phyloP scores from a whole-genome alignment of 2,329 filamentous ascomycete species.

The Blastomyces emzantsi region DNA sequence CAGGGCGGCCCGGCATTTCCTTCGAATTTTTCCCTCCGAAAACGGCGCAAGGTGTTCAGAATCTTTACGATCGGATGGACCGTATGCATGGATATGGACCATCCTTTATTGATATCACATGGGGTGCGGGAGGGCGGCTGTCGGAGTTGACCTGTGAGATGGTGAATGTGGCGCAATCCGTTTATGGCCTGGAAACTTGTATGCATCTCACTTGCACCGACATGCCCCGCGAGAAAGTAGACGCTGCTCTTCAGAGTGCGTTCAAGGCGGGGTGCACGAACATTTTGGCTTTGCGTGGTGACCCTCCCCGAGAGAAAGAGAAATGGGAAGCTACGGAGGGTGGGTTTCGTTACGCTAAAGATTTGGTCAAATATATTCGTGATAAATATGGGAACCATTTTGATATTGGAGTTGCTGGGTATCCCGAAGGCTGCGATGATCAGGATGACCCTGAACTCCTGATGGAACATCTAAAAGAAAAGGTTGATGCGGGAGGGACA shows the following conservation, averaged over 20 bases:
- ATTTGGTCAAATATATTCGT: conserved; percentile 78
- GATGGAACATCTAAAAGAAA: conserved; percentile 90
- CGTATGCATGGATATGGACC: conserved; percentile 94
- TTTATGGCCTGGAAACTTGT: conserved; percentile 93
- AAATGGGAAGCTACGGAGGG: conserved; percentile 84
- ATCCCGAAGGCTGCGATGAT: conserved; percentile 92
- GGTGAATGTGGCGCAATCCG: conserved; percentile 90
- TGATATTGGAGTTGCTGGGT: conserved; percentile 94
- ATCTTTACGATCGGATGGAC: conserved; percentile 98
- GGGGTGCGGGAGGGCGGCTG: conserved; percentile 88
- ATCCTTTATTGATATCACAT: conserved; percentile 96
- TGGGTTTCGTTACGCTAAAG: conserved; percentile 84
- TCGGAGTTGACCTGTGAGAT: conserved; percentile 94
- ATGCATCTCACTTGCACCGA: conserved; percentile 99
- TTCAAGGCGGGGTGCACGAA: conserved; percentile 97
- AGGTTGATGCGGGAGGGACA: conserved; percentile 84
- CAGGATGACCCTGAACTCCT: conserved; percentile 77
- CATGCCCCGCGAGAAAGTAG: conserved; percentile 88
- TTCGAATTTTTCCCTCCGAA: conserved; percentile 99
- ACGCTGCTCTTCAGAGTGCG: conserved; percentile 75
- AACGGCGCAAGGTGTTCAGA: conserved; percentile 82
- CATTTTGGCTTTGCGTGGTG: conserved; percentile 85
- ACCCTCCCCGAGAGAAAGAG: conserved; percentile 87
- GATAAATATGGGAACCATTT: conserved; percentile 79
- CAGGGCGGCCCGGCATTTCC: conserved; percentile 80